Evolutionary conservation across 345 rosid genomes (phyloP).

Genomic region (Dipteronia dyeriana): DNA sequence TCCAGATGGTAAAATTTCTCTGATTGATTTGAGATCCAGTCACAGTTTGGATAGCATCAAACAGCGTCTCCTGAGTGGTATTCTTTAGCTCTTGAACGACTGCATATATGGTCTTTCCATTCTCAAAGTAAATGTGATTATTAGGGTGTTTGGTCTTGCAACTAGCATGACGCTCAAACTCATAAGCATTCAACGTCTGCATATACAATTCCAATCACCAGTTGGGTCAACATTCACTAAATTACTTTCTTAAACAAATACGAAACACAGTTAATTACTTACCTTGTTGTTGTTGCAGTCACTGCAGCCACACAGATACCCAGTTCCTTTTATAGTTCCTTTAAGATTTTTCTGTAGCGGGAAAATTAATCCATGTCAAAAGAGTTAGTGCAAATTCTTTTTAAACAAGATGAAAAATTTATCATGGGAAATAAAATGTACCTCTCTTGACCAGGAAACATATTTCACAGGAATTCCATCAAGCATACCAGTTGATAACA

Average conservation of each 20-base stretch:
- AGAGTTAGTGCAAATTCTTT: neutral
- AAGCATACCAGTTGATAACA: constrained; percentile 70
- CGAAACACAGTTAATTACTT: constrained; percentile 11
- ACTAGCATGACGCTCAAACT: constrained; percentile 67
- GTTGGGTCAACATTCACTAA: neutral
- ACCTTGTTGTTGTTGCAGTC: constrained; percentile 58
- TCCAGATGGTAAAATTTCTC: constrained; percentile 56
- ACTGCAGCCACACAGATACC: constrained; percentile 58
- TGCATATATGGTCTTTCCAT: constrained; percentile 66
- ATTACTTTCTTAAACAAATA: neutral
- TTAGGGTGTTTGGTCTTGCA: constrained; percentile 80
- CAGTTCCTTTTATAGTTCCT: constrained; percentile 53
- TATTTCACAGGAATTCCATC: constrained; percentile 71
- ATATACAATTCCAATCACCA: constrained; percentile 12
- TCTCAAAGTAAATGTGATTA: constrained; percentile 68
- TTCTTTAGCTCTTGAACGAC: constrained; percentile 70
- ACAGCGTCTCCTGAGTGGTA: constrained; percentile 55
- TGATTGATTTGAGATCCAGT: constrained; percentile 58
- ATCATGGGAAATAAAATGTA: constrained; percentile 22
- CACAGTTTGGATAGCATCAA: constrained; percentile 54
- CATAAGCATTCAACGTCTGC: constrained; percentile 63
- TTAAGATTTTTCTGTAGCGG: constrained; percentile 46
- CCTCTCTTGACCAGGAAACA: constrained; percentile 72
- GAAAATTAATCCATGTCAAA: constrained; percentile 1
- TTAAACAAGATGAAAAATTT: neutral